A percentile compares a stretch with the other conserved stretches of the same genome.
Conservation (phyloP, 2,329 filamentous ascomycete genomes). For the Camptophora hylomeconis region DNA sequence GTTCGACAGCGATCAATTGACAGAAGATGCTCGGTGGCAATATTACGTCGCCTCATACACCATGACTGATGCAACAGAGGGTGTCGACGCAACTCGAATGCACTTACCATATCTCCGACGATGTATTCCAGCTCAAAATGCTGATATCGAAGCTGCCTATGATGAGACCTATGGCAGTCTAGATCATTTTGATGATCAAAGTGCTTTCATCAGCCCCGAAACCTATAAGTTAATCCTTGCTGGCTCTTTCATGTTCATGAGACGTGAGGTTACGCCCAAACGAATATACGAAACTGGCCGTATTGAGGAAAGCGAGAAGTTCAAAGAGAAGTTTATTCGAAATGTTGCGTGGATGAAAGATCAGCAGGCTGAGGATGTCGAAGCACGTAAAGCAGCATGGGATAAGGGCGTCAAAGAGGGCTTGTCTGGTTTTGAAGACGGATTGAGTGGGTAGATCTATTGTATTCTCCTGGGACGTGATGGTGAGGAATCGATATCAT, state of each 20-base stretch:
- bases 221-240: conserved; percentile 64
- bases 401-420: conserved; percentile 14
- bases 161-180: conserved; percentile 42
- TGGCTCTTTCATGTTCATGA: conserved; percentile 51
- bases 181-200: conserved; percentile 53
- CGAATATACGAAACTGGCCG: conserved; percentile 19
- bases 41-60: conserved; percentile 92
- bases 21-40: conserved; percentile 59
- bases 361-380: conserved; percentile 36
- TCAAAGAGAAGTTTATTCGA: conserved; percentile 39
- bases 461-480: too few relatives aligned
- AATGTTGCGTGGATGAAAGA: conserved; percentile 40
- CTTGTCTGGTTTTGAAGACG: conserved; percentile 14
- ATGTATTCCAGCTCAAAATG: conserved; percentile 52
- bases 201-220: conserved; percentile 62
- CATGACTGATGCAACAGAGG: conserved; percentile 77
- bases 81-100: conserved; percentile 51
- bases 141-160: conserved; percentile 49
- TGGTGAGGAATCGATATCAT: too few relatives aligned
- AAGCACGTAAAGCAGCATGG: conserved; percentile 18
- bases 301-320: conserved; percentile 33
- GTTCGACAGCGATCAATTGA: conserved; percentile 60
- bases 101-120: conserved; percentile 58
- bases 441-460: too few relatives aligned
- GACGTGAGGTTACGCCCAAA: conserved; percentile 13